Evolutionary conservation across 129 eudicot species (phyloP), one percentile per base, ranked within the genome.

Genomic region (Pulicaria dysenterica): DNA sequence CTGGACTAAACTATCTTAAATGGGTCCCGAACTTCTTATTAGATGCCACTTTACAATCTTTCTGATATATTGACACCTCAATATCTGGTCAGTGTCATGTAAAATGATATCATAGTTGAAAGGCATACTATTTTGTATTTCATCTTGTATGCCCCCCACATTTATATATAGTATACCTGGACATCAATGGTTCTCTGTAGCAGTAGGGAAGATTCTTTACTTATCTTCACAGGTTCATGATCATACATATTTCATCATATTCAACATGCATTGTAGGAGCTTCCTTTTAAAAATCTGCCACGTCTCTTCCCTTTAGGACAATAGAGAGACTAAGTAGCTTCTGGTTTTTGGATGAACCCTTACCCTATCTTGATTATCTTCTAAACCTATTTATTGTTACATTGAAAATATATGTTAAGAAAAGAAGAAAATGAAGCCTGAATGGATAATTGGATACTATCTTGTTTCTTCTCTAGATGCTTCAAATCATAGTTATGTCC

Each of bases 371-470:
- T 43, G 39, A 64, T 63, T 55, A 17, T 43, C 14, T 64, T 8
- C 38, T 13, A 5, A 2, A 44, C 55, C 31, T 24, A 24, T 24
- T 24, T 24, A 24, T 14, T 50, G 6, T 54, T 9, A 16, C 14
- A 57, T 5, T 43, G 45, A 51, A 51, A 44, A 4, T 1, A 3
- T 19, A 64, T 73, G 1, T 16, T 51, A 6, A 74, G 41, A 64
- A 41, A 24, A 24, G 31, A 24, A 24, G 31, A 24, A 24, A 24
- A 24, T 24, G 42, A 38, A 38, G 64, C 64, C 57, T 53, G 64
- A 64, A 74, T 8, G 15, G 46, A 3, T 64, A 64, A 64, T 64
- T 8, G 15, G 46, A 3, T 64, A 64, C 56, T 13, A 43, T 41
- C 19, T 8, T 72, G 7, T 36, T 40, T 41, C 38, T 6, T 74